phyloP scores from a whole-genome alignment of 345 rosid species.

The Salix arbutifolia region DNA sequence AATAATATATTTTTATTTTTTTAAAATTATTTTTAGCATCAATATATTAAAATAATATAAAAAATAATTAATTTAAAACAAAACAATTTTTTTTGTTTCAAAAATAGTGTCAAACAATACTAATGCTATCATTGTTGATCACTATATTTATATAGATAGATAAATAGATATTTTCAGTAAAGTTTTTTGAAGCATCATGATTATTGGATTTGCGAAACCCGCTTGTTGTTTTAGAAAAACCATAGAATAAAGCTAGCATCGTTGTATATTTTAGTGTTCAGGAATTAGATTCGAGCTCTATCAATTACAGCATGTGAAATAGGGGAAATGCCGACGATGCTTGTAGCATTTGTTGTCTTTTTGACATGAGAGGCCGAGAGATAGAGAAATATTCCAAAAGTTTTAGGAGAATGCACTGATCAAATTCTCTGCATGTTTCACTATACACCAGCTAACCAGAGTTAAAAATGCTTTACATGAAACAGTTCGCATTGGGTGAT shows the following conservation, averaged over 20 bases:
- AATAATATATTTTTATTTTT: no score
- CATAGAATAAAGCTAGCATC: neutral
- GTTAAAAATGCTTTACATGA: neutral
- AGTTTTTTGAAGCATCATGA: no score
- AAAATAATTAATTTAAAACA: no score
- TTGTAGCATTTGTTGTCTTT: neutral
- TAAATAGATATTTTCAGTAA: no score
- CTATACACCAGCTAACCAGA: neutral
- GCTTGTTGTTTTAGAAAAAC: no score
- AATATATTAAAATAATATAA: no score
- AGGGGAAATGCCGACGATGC: neutral
- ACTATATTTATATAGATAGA: no score
- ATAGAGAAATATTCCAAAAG: neutral
- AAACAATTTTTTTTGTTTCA: no score
- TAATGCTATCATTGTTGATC: no score
- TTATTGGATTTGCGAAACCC: no score
- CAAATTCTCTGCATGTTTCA: neutral
- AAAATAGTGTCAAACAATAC: no score
- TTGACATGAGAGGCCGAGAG: neutral
- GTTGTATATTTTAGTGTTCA: neutral
- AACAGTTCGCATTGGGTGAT: neutral
- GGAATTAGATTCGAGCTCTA: neutral
- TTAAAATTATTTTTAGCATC: no score
- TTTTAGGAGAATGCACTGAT: neutral
- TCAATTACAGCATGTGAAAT: neutral